phyloP scores from a whole-genome alignment of 2,329 filamentous ascomycete species.

The Ophiostoma triangulosporum region DNA sequence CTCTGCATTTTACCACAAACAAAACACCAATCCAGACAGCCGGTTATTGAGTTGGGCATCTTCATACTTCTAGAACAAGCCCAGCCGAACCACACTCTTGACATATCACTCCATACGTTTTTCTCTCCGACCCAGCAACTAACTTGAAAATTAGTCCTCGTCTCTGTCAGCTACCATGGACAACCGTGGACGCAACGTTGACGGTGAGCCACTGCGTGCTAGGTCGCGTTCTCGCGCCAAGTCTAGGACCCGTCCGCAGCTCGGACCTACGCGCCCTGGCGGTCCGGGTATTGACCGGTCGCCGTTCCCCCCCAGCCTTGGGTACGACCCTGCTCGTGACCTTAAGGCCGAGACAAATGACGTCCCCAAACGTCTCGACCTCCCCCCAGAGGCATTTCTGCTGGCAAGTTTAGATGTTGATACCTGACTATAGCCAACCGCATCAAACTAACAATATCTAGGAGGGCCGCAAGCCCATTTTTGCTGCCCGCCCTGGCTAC shows the following conservation, averaged over 20 bases:
- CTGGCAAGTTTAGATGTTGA: conserved; percentile 19
- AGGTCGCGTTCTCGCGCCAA: neutral
- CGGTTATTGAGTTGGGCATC: no score
- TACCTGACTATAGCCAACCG: no score
- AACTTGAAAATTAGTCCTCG: neutral
- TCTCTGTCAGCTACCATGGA: neutral
- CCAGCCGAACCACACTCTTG: no score
- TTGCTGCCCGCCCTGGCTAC: conserved; percentile 37
- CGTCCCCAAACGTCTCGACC: conserved; percentile 35
- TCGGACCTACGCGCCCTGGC: neutral
- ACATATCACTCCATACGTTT: no score
- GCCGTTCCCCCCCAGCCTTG: conserved; percentile 18
- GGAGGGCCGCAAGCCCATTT: conserved; percentile 18
- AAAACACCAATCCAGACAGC: no score
- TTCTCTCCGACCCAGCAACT: no score
- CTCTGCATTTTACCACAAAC: no score
- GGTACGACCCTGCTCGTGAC: conserved; percentile 31
- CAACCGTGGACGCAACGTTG: neutral
- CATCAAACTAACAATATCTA: conserved; percentile 7
- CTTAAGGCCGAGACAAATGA: conserved; percentile 15
- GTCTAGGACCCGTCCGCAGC: neutral
- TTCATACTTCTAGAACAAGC: no score
- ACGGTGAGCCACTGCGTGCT: neutral
- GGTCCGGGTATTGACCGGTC: neutral
- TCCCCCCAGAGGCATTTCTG: conserved; percentile 44